phyloP scores from a whole-genome alignment of 2,329 filamentous ascomycete species.

The Aspergillus tanneri region DNA sequence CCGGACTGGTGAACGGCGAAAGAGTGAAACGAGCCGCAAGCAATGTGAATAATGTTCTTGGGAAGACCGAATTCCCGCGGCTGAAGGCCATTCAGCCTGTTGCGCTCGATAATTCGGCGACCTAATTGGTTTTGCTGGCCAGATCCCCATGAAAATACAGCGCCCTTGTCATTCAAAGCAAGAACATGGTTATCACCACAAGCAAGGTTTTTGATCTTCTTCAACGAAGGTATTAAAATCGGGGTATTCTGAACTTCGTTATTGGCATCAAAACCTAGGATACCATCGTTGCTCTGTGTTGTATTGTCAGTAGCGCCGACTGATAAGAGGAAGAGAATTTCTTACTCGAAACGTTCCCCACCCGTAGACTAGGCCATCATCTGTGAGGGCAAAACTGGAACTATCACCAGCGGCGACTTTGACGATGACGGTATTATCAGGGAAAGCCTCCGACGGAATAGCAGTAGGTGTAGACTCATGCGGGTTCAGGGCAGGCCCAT shows the following conservation, averaged over 20 bases:
- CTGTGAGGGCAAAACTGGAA: slow-evolving; percentile 59
- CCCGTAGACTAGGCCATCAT: slow-evolving; percentile 60
- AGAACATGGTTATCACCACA: slow-evolving; percentile 59
- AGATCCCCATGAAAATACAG: slow-evolving; percentile 64
- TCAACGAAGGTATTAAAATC: slow-evolving; percentile 51
- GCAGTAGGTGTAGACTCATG: slow-evolving; percentile 55
- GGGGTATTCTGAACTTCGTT: slow-evolving; percentile 48
- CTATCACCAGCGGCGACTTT: slow-evolving; percentile 61
- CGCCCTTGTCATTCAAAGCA: slow-evolving; percentile 58
- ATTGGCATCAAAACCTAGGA: slow-evolving; percentile 56
- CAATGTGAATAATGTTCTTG: slow-evolving; percentile 60
- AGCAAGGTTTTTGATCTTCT: slow-evolving; percentile 55
- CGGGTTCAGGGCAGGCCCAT: slow-evolving; percentile 57
- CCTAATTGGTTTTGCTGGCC: slow-evolving; percentile 70
- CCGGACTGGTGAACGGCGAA: slow-evolving; percentile 70
- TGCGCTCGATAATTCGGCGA: slow-evolving; percentile 61
- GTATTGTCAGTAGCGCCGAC: slow-evolving; percentile 8
- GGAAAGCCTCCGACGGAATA: slow-evolving; percentile 50
- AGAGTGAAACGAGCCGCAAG: slow-evolving; percentile 75
- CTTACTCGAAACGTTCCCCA: slow-evolving; percentile 63
- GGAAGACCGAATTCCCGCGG: slow-evolving; percentile 60
- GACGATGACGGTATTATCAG: slow-evolving; percentile 55
- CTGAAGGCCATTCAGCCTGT: slow-evolving; percentile 53
- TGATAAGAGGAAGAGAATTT: slow-evolving; percentile 8
- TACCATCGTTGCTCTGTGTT: slow-evolving; percentile 60